Evolutionary conservation across 2,329 filamentous ascomycete species (phyloP).

Genomic region (Verticillium nonalfalfae): DNA sequence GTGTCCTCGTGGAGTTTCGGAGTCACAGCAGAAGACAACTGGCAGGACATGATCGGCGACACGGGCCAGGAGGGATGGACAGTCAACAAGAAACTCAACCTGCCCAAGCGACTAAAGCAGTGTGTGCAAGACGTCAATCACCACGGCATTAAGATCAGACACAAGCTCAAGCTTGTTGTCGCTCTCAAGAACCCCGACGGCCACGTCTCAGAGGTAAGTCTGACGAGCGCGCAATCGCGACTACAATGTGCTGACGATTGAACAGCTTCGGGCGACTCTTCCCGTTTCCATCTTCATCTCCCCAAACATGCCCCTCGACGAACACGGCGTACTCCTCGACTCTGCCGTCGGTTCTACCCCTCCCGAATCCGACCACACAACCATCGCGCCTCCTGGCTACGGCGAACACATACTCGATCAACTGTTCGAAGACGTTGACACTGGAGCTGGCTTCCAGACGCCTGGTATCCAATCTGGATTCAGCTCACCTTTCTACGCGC

Average conservation of each 20-base stretch:
- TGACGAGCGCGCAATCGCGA: not conserved
- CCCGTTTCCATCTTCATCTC: constrained; percentile 94
- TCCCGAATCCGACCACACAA: constrained; percentile 40
- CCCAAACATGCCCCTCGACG: constrained; percentile 82
- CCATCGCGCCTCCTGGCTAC: constrained; percentile 84
- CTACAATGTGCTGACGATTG: constrained; percentile 8
- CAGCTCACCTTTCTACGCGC: constrained; percentile 70
- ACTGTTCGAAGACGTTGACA: constrained; percentile 82
- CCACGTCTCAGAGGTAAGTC: constrained; percentile 76
- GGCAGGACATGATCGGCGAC: constrained; percentile 63
- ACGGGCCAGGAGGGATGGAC: constrained; percentile 60
- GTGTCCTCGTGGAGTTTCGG: constrained; percentile 54
- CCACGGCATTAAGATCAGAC: constrained; percentile 83
- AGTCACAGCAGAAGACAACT: constrained; percentile 53
- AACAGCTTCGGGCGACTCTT: constrained; percentile 75
- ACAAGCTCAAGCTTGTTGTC: constrained; percentile 88
- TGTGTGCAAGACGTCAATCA: constrained; percentile 89
- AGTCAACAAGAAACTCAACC: constrained; percentile 54
- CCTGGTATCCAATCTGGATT: constrained; percentile 66
- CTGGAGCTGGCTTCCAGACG: constrained; percentile 67
- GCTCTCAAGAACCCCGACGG: constrained; percentile 93
- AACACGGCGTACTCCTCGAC: constrained; percentile 72
- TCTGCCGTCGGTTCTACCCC: constrained; percentile 33
- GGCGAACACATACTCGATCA: constrained; percentile 85
- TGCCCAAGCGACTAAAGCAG: constrained; percentile 75